Conservation (phyloP, 2,329 filamentous ascomycete species). For the Xylaria sp. region DNA sequence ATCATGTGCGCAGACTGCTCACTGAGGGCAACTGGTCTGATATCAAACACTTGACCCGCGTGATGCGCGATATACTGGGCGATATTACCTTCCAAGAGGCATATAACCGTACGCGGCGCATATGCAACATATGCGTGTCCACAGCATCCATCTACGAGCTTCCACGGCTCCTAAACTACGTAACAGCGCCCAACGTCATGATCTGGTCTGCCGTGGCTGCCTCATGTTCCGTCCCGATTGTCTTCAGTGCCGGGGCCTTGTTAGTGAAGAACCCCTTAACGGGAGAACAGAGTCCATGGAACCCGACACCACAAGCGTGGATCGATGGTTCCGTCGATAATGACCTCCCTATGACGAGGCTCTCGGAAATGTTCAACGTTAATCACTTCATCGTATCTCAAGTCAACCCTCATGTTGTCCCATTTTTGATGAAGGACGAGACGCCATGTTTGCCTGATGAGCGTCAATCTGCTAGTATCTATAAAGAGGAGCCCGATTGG, state of each 20-base stretch:
- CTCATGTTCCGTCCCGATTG: conserved; percentile 83
- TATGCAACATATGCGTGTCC: conserved; percentile 91
- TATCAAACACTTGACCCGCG: conserved; percentile 71
- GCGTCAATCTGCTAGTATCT: conserved; percentile 28
- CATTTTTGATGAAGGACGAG: conserved; percentile 75
- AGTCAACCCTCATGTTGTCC: conserved; percentile 89
- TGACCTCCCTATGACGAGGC: conserved; percentile 81
- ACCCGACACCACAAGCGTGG: conserved; percentile 76
- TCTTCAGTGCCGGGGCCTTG: conserved; percentile 74
- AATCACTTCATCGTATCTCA: conserved; percentile 98
- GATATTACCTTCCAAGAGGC: conserved; percentile 94
- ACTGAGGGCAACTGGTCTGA: conserved; percentile 84
- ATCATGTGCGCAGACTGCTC: conserved; percentile 65
- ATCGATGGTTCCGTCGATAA: conserved; percentile 95
- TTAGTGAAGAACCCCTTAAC: conserved; percentile 81
- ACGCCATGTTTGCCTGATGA: conserved; percentile 39
- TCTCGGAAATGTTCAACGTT: conserved; percentile 95
- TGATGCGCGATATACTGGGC: conserved; percentile 75
- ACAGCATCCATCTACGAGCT: conserved; percentile 82
- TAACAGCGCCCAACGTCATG: conserved; percentile 88
- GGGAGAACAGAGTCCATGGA: conserved; percentile 74
- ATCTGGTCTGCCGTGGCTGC: conserved; percentile 97
- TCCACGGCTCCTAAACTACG: conserved; percentile 81
- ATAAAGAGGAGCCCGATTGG: conserved; percentile 49
- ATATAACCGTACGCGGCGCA: conserved; percentile 86